Conservation (phyloP, 2,329 filamentous ascomycete species). For the Penicillium sp. region DNA sequence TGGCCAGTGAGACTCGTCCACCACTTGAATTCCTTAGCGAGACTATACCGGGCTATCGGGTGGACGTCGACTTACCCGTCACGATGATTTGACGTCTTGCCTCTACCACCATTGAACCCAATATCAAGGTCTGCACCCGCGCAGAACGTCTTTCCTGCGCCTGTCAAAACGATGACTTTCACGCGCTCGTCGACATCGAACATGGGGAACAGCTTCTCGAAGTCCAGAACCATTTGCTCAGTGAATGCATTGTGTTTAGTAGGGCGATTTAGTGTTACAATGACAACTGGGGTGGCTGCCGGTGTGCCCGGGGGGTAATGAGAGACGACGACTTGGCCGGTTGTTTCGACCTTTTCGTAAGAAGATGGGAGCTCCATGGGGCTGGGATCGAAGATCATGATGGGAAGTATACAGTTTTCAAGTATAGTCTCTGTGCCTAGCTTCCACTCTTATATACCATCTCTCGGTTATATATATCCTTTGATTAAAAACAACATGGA, state of each 20-base stretch:
- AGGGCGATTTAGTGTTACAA: slow-evolving; percentile 55
- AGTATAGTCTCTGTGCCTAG: neutral
- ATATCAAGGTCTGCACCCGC: slow-evolving; percentile 57
- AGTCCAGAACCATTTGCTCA: slow-evolving; percentile 49
- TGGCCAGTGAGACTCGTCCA: slow-evolving; percentile 46
- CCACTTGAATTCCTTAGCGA: slow-evolving; percentile 40
- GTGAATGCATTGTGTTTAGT: slow-evolving; percentile 61
- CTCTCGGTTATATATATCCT: neutral
- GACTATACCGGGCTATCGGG: slow-evolving; percentile 20
- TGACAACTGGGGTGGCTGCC: slow-evolving; percentile 47
- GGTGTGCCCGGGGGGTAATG: slow-evolving; percentile 47
- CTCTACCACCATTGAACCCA: slow-evolving; percentile 45
- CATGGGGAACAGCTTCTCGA: slow-evolving; percentile 35
- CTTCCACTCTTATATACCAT: neutral
- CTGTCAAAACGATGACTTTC: slow-evolving; percentile 55
- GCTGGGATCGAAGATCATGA: slow-evolving; percentile 22
- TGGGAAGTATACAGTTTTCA: neutral
- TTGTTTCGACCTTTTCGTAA: slow-evolving; percentile 21
- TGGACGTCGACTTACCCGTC: slow-evolving; percentile 47
- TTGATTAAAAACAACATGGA: neutral
- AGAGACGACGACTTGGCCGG: slow-evolving; percentile 37
- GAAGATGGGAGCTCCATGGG: slow-evolving; percentile 21
- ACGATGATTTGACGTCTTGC: slow-evolving; percentile 48
- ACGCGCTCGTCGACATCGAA: slow-evolving; percentile 56
- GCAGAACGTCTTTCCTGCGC: slow-evolving; percentile 47